These are phyloP conservation scores for Acacia acuminata DNA, from an alignment of 306 rosid genomes.

Conservation along the genomic window DNA sequence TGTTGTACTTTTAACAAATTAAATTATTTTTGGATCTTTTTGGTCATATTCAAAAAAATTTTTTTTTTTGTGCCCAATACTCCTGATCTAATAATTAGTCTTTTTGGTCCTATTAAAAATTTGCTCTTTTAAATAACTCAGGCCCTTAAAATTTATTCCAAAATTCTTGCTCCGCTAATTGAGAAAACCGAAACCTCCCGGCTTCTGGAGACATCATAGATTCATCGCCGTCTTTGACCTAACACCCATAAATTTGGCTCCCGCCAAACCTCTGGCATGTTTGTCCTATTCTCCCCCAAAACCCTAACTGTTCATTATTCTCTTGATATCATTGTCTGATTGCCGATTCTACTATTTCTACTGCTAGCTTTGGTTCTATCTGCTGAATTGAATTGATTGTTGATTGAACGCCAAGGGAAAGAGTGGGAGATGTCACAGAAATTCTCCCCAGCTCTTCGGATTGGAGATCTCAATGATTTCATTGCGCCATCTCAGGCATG, in stretches of 20 bases:
- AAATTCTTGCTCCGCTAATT: not conserved
- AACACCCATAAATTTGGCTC: not conserved
- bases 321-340: not conserved
- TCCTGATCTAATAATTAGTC: no score
- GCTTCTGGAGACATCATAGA: not conserved
- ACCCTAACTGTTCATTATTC: not conserved
- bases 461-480: slow-evolving; percentile 90
- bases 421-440: slow-evolving; percentile 70
- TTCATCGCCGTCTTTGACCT: slow-evolving; percentile 29
- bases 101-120: no score
- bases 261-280: not conserved
- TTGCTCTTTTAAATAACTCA: no score
- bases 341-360: not conserved
- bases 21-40: no score
- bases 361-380: not conserved
- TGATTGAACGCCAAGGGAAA: not conserved
- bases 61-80: no score
- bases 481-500: slow-evolving; percentile 93
- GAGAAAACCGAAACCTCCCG: not conserved
- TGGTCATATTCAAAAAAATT: no score
- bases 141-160: not conserved
- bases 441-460: slow-evolving; percentile 86
- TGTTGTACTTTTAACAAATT: no score
- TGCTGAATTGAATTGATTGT: not conserved
- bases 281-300: slow-evolving; percentile 8